These are phyloP conservation scores for Fusarium papillatum DNA, from an alignment of 2,329 filamentous ascomycete species.

Conservation along the genomic window DNA sequence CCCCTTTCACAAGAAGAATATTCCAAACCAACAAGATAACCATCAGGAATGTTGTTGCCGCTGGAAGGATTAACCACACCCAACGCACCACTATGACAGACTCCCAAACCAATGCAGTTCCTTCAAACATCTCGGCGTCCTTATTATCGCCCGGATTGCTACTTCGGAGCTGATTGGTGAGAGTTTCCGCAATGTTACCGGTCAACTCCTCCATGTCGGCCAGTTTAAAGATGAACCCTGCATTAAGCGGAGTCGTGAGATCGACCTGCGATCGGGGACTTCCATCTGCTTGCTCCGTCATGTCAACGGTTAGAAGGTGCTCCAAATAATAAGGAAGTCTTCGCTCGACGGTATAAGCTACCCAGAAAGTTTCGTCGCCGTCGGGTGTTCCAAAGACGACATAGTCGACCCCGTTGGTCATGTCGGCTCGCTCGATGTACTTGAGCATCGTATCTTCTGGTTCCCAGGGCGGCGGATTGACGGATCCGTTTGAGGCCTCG, in stretches of 20 bases:
- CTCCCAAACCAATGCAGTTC: not conserved
- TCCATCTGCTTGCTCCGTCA: not conserved
- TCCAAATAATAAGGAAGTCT: not conserved
- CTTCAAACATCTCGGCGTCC: not conserved
- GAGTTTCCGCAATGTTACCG: not conserved
- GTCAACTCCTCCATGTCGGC: not conserved
- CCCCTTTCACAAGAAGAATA: not conserved
- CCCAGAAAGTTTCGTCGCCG: not conserved
- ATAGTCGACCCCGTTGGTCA: not conserved
- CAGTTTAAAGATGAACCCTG: not conserved
- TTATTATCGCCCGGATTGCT: not conserved
- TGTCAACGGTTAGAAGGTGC: not conserved
- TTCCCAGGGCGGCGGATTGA: no score
- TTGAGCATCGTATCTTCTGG: not conserved
- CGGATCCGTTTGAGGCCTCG: no score
- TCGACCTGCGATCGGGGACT: not conserved
- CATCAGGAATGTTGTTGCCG: not conserved
- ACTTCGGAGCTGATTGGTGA: not conserved
- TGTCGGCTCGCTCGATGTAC: not conserved
- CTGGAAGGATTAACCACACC: not conserved
- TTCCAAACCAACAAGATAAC: not conserved
- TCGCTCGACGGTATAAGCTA: not conserved
- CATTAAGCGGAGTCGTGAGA: not conserved
- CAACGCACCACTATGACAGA: not conserved
- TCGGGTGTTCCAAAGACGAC: not conserved